Evolutionary conservation across 805 yeast genomes (phyloP).

Genomic region (Pachysolen tannophilus): DNA sequence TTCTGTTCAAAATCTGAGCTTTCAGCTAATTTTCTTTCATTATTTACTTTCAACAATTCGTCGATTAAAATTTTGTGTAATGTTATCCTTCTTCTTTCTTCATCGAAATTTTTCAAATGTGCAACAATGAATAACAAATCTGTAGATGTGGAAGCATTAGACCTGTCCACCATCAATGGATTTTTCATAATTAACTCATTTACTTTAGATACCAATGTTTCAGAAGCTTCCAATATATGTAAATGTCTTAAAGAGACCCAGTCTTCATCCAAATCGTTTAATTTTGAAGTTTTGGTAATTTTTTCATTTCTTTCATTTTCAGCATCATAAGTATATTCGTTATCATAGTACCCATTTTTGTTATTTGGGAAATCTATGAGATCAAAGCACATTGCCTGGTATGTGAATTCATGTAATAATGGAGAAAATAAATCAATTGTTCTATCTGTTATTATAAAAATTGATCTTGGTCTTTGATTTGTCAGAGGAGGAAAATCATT

Average conservation of each 20-base stretch:
- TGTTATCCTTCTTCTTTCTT: constrained; percentile 52
- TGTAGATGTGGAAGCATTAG: constrained; percentile 54
- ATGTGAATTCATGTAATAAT: constrained; percentile 79
- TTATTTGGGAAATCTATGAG: constrained; percentile 29
- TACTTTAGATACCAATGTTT: constrained; percentile 47
- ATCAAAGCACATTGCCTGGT: constrained; percentile 90
- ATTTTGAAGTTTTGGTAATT: constrained; percentile 36
- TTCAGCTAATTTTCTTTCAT: constrained; percentile 52
- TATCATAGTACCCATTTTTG: constrained; percentile 10
- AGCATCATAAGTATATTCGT: constrained; percentile 43
- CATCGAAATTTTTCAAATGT: constrained; percentile 57
- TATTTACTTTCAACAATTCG: constrained; percentile 54
- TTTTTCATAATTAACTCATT: constrained; percentile 63
- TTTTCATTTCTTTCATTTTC: constrained; percentile 44
- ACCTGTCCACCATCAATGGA: constrained; percentile 65
- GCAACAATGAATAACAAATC: constrained; percentile 75
- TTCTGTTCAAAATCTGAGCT: constrained; percentile 83
- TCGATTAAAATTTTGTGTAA: constrained; percentile 56
- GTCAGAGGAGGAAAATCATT: constrained; percentile 53
- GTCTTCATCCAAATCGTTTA: constrained; percentile 57
- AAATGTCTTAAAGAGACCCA: constrained; percentile 67
- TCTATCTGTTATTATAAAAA: constrained; percentile 74
- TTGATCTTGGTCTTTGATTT: constrained; percentile 53
- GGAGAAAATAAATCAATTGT: constrained; percentile 80
- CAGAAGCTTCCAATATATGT: constrained; percentile 71